Evolutionary conservation across 1,284 basidiomycete genomes (phyloP), one percentile per base, ranked within the genome.

Genomic region (Volvariella volvacea): DNA sequence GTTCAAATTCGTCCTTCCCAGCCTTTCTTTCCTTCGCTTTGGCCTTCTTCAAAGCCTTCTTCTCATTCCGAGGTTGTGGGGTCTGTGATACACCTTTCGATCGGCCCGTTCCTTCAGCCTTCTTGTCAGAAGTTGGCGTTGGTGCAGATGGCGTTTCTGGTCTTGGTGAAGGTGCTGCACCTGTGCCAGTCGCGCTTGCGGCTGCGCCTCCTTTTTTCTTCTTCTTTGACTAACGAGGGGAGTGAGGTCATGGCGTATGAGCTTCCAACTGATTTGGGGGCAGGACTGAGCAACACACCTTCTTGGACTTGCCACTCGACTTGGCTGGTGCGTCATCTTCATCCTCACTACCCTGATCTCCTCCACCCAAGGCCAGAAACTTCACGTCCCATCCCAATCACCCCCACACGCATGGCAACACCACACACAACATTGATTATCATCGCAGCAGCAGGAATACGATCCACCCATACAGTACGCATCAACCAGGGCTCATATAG

Each of bases 1-100:
- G 73, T 57, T 94, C 91, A 21, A 95, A 68, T 51, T 94, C 89
- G 55, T 93, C 86, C 50, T 68, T 64, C n/a, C 72, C 87, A 20
- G 12, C 57, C 42, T 58, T 60, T 7, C 41, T 55, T 4, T 61
- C 67, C 42, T 70, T 73, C 54, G 68, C 71, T 62, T 84, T 87
- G 28, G 77, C 77, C 49, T 67, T 70, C 56, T 79, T 86, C 34
- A 96, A 70, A 25, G 80, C 75, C 68, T 70, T 73, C 58, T 65
- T 71, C 48, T 71, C 65, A 43, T 61, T 67, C 39, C 62, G 62
- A 10, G 51, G 32, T 14, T 48, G 49, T 19, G 50, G 34, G 20
- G 53, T 41, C 6, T 53, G 46, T 9, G 49, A 7, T 95, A 67
- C 4, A 78, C 83, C 8, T 85, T 67, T 92, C 92, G 25, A 12